Conservation (phyloP, 1,284 basidiomycete genomes). For the Ceratobasidium sp. region DNA sequence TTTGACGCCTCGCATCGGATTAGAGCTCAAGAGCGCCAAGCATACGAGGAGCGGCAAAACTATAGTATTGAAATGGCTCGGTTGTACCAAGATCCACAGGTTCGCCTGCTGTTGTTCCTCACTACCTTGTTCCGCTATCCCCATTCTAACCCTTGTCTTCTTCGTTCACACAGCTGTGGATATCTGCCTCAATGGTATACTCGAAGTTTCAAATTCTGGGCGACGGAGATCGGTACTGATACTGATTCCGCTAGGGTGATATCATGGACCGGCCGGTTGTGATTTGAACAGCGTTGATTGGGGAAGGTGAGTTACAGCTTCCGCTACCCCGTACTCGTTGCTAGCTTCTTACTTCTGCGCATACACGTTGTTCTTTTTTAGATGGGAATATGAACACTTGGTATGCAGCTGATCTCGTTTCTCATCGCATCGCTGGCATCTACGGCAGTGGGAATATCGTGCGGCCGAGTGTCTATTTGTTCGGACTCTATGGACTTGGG, state of each 20-base stretch:
- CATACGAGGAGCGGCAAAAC: constrained; percentile 4
- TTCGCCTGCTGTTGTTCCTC: background rate
- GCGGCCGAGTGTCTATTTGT: background rate
- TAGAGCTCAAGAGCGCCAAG: constrained; percentile 27
- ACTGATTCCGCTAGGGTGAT: background rate
- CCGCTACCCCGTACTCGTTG: too few relatives aligned
- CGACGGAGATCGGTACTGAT: background rate
- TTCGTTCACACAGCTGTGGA: constrained; percentile 23
- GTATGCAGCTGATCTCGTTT: background rate
- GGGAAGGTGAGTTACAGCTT: background rate
- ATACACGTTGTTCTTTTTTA: background rate
- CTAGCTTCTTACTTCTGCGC: background rate
- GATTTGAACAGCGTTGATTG: constrained; percentile 1
- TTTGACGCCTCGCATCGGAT: background rate
- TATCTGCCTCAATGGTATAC: constrained; percentile 35
- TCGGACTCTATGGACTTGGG: background rate
- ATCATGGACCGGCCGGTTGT: constrained; percentile 36
- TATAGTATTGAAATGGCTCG: background rate
- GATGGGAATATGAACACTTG: too few relatives aligned
- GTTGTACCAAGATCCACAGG: constrained; percentile 33
- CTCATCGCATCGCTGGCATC: background rate
- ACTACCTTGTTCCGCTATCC: background rate
- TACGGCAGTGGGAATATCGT: background rate
- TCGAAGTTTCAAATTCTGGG: background rate
- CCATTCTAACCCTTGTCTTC: background rate